These are phyloP conservation scores for Neurospora sp. DNA, from an alignment of 495 filamentous ascomycete species.

Conservation along the genomic window DNA sequence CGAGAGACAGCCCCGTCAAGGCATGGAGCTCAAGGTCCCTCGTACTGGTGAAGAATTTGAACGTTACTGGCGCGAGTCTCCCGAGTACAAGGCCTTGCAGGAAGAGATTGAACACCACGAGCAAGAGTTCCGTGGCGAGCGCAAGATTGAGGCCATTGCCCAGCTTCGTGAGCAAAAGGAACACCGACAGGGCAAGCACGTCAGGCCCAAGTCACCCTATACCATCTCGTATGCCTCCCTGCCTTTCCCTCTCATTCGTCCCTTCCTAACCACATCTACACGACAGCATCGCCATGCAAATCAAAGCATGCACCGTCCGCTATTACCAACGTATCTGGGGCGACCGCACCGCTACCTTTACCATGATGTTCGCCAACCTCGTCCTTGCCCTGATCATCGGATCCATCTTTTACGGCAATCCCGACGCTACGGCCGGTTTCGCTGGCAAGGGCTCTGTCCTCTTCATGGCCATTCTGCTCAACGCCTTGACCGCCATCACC, in stretches of 20 bases:
- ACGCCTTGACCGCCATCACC: slow-evolving; percentile 37
- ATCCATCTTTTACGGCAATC: slow-evolving; percentile 38
- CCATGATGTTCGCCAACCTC: slow-evolving; percentile 23
- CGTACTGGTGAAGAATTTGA: slow-evolving; percentile 55
- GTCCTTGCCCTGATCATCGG: slow-evolving; percentile 37
- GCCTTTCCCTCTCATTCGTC: background rate
- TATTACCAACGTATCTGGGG: slow-evolving; percentile 38
- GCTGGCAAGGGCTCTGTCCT: slow-evolving; percentile 47
- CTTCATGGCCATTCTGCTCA: slow-evolving; percentile 50
- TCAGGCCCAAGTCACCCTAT: slow-evolving; percentile 41
- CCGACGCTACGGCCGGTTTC: slow-evolving; percentile 30
- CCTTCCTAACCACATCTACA: background rate
- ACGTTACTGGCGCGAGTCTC: slow-evolving; percentile 26
- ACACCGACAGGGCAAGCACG: slow-evolving; percentile 27
- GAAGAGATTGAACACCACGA: slow-evolving; percentile 29
- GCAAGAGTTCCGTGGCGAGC: slow-evolving; percentile 35
- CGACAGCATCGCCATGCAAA: slow-evolving; percentile 42
- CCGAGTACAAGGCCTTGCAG: slow-evolving; percentile 46
- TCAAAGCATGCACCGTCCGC: slow-evolving; percentile 42
- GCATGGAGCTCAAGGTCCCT: slow-evolving; percentile 52
- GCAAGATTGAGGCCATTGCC: slow-evolving; percentile 10
- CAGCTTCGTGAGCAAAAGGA: slow-evolving; percentile 18
- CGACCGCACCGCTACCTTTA: slow-evolving; percentile 20
- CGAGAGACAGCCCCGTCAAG: slow-evolving; percentile 52
- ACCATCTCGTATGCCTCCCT: slow-evolving; percentile 25